Evolutionary conservation across 2,329 filamentous ascomycete species (phyloP).

Genomic region (Pochonia chlamydosporia): DNA sequence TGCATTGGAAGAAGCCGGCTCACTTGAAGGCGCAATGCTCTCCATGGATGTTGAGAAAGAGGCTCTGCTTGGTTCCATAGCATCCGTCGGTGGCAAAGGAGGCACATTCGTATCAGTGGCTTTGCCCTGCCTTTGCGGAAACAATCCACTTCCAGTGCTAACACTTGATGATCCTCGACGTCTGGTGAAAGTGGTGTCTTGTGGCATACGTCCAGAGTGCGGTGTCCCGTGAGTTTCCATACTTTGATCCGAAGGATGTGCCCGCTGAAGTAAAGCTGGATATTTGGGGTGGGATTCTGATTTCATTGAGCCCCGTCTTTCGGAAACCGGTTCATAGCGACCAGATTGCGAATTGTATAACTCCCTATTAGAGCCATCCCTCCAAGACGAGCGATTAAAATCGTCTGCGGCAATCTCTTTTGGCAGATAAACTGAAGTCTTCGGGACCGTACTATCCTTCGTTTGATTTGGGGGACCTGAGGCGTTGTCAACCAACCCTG

Average conservation of each 20-base stretch:
- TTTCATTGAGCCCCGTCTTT: slow-evolving; percentile 66
- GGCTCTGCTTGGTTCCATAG: slow-evolving; percentile 37
- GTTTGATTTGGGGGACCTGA: slow-evolving; percentile 40
- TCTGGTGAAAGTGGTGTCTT: slow-evolving; percentile 64
- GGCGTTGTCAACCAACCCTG: slow-evolving; percentile 54
- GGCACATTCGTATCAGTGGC: slow-evolving; percentile 28
- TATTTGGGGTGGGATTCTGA: slow-evolving; percentile 64
- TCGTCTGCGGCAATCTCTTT: slow-evolving; percentile 93
- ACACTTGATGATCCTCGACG: slow-evolving; percentile 86
- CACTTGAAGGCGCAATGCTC: slow-evolving; percentile 40
- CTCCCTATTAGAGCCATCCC: slow-evolving; percentile 69
- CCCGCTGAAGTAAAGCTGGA: slow-evolving; percentile 73
- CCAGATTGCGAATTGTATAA: slow-evolving; percentile 94
- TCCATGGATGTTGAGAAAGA: slow-evolving; percentile 47
- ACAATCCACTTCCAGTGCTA: slow-evolving; percentile 74
- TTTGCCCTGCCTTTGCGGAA: slow-evolving; percentile 51
- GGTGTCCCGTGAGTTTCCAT: slow-evolving; percentile 84
- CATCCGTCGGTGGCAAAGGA: slow-evolving; percentile 33
- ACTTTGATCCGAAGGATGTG: slow-evolving; percentile 57
- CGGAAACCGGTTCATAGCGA: slow-evolving; percentile 80
- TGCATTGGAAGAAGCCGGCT: slow-evolving; percentile 8
- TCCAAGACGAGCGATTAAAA: slow-evolving; percentile 78
- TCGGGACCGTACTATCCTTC: slow-evolving; percentile 48
- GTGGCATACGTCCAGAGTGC: slow-evolving; percentile 66
- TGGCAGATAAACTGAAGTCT: slow-evolving; percentile 47